Base-by-base conservation (phyloP, 73 alveolate genomes). In the Urostyla sp. region DNA sequence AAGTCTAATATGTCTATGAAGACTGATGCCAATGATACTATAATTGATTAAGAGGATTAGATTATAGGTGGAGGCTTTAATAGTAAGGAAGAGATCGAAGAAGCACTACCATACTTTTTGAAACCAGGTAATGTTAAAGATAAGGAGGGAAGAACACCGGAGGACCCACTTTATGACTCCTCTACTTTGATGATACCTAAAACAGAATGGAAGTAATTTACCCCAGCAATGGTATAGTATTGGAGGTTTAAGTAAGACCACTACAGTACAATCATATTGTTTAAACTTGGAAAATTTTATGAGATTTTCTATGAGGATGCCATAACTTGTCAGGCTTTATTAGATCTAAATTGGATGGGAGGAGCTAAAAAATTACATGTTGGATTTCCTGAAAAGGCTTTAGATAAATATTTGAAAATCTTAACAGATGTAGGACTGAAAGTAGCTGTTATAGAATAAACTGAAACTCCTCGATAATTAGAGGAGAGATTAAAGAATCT, bases 391-490 rank as follows among this genome's bases (percentile, higher is more conserved):
- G 99, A 95, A 79, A 91, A 91, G 88, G 93, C 93, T 28, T 60
- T 91, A 38, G 96, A 91, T 31, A 85, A 87, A 72, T 89, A 93
- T 49, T 89, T 93, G 20, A 92, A 75, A 69, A 89, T 67, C 46
- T 73, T 95, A 46, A 93, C 93, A 26, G 75, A 86, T n/a, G 84
- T 87, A 0, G 98, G 98, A 26, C 89, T 79, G 74, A 93, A 91
- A 50, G 97, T 93, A 20, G 98, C 95, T 21, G 98, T 95, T 44
- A 91, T 95, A 1, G 99, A 95, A 67, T 96, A 95, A 58, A 92
- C 94, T 16, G 99, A 95, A 72, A 94, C 98, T 0, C 96, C 94
- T 6, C 90, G 83, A 37, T 89, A 90, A 83, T 59, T 85, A 59
- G 93, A 91, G 57, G 92, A 75, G 57, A 78, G 99, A 57, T 57